Base-by-base conservation (phyloP, 108 stramenopile genomes). In the Fragilaria radians region DNA sequence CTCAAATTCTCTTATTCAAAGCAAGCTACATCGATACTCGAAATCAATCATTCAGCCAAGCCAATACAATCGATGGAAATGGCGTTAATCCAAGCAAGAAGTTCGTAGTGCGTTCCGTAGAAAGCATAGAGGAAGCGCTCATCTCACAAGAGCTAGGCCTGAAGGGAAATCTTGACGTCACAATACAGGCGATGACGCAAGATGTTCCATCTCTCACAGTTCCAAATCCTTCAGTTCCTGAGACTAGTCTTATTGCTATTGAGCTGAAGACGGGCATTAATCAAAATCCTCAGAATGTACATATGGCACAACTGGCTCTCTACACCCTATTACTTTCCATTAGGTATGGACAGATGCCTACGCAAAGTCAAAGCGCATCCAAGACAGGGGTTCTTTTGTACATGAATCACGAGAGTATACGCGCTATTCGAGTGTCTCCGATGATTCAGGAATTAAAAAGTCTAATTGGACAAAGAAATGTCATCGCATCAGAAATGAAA, bases 221-320 rank as follows among this genome's bases (percentile, higher is more conserved):
- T 33, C 26, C 19, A 42, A 32, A 32, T 2, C 48, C 57, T 2
- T 18, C 22, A 9, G 49, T 48, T 14, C 46, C 55, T 57, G 65
- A 64, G 46, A 46, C 61, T 63, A 54, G 61, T 31, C 27, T 87
- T 34, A 70, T 91, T 70, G 71, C 81, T 18, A 28, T 95, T 30
- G 90, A 95, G 61, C 67, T 95, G 32, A 95, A 95, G 59, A 95
- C 94, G 30, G 90, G 90, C 22, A 82, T 91, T 65, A 72, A 70
- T 36, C 88, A 88, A 67, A 80, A 69, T 24, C 53, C 83, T 2
- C 73, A 83, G 32, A 59, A 73, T 51, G 57, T 61, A 25, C 94
- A 95, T 55, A 71, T 88, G 62, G 94, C 84, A 0, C 94, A 95
- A 70, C 73, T 95, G 33, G 68, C 79, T 23, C 73, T 90, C 26